Conservation (phyloP, 306 rosid genomes). For the Spatholobus suberectus region DNA sequence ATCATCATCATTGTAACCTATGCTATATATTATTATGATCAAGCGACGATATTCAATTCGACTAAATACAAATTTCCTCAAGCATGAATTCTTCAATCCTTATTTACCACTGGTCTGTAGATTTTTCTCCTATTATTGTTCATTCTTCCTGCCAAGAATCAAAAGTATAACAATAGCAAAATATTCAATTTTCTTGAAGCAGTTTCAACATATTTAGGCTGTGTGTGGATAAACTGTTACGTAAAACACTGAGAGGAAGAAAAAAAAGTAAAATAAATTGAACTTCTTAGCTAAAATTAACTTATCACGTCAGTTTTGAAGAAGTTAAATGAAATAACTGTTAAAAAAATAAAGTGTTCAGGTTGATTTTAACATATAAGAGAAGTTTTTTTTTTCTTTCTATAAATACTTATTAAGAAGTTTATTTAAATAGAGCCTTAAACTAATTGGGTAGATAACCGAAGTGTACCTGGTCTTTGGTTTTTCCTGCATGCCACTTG, state of each 20-base stretch:
- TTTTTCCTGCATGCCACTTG: conserved; percentile 48
- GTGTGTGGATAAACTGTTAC: too few species aligned
- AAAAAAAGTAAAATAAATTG: too few species aligned
- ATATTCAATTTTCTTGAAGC: neutral
- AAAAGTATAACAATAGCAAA: neutral
- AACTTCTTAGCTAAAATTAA: too few species aligned
- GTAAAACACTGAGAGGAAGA: too few species aligned
- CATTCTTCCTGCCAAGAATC: conserved; percentile 48
- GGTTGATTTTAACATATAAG: too few species aligned
- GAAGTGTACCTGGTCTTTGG: conserved; percentile 48
- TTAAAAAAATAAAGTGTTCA: too few species aligned
- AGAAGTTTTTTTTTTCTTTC: too few species aligned
- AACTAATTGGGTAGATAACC: neutral
- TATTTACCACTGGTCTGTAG: conserved; percentile 51
- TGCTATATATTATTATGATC: neutral
- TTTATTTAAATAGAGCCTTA: too few species aligned
- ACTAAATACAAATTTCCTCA: neutral
- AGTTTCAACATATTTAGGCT: neutral
- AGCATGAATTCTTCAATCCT: conserved; percentile 33
- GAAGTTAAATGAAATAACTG: too few species aligned
- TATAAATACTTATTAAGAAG: too few species aligned
- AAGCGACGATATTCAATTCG: neutral
- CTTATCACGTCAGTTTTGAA: too few species aligned
- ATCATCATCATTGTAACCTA: conserved; percentile 5
- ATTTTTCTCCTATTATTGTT: conserved; percentile 39